A percentile compares a stretch with the other conserved stretches of the same genome.
These are phyloP conservation scores for Lyophyllum decastes DNA, from an alignment of 768 basidiomycete genomes.

Conservation along the genomic window DNA sequence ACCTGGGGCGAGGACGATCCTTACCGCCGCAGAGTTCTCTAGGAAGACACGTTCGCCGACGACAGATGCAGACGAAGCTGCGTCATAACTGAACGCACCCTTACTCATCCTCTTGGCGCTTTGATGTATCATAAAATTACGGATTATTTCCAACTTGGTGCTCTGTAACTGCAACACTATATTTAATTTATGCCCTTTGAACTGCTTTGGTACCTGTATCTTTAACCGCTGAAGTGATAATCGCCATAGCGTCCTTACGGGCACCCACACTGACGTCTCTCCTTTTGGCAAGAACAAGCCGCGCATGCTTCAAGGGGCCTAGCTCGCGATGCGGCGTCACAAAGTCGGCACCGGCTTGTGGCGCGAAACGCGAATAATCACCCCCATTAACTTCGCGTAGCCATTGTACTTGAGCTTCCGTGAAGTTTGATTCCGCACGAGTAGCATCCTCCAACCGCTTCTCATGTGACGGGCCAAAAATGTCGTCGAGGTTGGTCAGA, in stretches of 20 bases:
- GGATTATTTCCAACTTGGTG: constrained; percentile 6
- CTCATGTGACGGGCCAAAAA: constrained; percentile 20
- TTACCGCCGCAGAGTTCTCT: constrained; percentile 1
- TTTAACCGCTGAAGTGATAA: constrained; percentile 30
- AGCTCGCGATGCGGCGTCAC: constrained; percentile 27
- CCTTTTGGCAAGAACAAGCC: constrained; percentile 41
- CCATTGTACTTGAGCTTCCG: constrained; percentile 6
- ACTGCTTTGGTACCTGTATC: background rate
- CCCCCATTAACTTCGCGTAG: constrained; percentile 38
- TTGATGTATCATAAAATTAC: background rate
- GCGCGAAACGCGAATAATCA: constrained; percentile 51
- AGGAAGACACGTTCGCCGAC: background rate
- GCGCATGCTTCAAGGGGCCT: constrained; percentile 45
- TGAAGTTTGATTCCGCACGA: background rate
- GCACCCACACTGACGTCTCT: constrained; percentile 40
- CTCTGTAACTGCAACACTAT: constrained; percentile 3
- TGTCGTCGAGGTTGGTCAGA: constrained; percentile 22
- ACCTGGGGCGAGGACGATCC: background rate
- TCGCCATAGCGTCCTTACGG: constrained; percentile 38
- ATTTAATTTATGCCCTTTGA: constrained; percentile 10
- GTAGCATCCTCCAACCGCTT: constrained; percentile 2
- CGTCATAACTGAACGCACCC: background rate
- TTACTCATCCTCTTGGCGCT: background rate
- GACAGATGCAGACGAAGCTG: background rate
- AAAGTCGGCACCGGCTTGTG: constrained; percentile 26